Base-by-base conservation (phyloP, 108 stramenopile species). In the Hondaea fermentalgiana region DNA sequence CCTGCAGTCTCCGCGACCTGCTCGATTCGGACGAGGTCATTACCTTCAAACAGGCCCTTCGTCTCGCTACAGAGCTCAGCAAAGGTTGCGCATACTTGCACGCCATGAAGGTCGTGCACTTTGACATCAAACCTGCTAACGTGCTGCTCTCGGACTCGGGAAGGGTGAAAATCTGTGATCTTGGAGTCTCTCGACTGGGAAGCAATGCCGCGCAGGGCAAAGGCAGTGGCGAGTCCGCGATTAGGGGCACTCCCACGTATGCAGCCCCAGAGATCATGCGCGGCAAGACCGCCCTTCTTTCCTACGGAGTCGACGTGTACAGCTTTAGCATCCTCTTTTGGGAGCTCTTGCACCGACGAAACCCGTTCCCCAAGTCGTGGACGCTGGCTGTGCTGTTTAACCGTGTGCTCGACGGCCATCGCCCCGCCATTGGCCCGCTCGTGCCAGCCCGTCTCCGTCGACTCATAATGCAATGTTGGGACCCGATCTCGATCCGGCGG, bases 271-370 rank as follows among this genome's bases (percentile, higher is more conserved):
- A 83, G 51, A 83, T 83, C 28, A 53, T 83, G 76, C 76, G 51
- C n/a, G 76, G 76, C 45, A 83, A 47, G 28, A 53, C 76, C 6
- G 16, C 76, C 16, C 19, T 53, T 43, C 76, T 83, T 12, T 47
- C 76, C 17, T 83, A 53, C 51, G 51, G 76, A 6, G 76, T 83
- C 4, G 76, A 83, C 23, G 76, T 83, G 23, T 83, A 83, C 51
- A 53, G 49, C 76, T 83, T 47, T 12, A 53, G 49, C 4, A 47
- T 83, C 51, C 25, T 83, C n/a, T 8, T 83, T 53, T 83, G 76
- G 76, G 76, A 83, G 51, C 45, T 83, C 49, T 53, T 83, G 49
- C 76, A 83, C 76, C 76, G 76, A n/a, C 76, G 76, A 21, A 83
- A 83, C 76, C 76, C 76, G 28, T 53, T 53, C 1, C 76, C 76